Evolutionary conservation across 331 rosid species (phyloP), one percentile per base, ranked within the genome.

Genomic region (Malus hybrid): DNA sequence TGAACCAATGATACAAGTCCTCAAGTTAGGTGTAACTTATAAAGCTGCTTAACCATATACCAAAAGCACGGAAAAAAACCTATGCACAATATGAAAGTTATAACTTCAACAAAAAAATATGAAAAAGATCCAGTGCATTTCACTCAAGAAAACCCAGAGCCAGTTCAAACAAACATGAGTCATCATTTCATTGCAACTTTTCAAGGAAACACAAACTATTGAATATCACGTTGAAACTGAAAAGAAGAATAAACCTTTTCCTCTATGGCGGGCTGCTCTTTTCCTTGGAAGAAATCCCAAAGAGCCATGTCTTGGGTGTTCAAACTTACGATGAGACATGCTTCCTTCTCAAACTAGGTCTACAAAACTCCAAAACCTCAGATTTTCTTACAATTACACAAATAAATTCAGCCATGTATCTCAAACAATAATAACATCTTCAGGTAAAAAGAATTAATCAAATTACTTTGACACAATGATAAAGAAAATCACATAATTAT

Each of bases 251-350:
- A 65, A 63, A 86, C 89, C 87, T 86, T 86, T 86, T 78, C 89
- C 89, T 72, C 85, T 78, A 46, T 86, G 89, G 15, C 87, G 87
- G n/a, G 87, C 34, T 19, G 89, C 89, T 75, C 89, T 77, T 65
- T 86, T 86, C n/a, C 85, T 80, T 2, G 89, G 89, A 54, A 86
- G 89, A 79, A 86, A 86, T 18, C 89, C 89, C 19, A 86, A 60
- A 20, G 89, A 86, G 5, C 89, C 85, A n/a, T 86, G 89, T 52
- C 89, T 83, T 29, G 87, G 89, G 76, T 86, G 87, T 71, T 86
- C 89, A 72, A 86, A 86, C 77, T 86, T 86, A 12, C 89, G 80
- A 60, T 86, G 89, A 34, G 89, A 86, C 89, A 86, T 86, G 63
- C 15, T 83, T 72, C 60, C 77, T 24, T 66, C 31, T 50, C 8